Evolutionary conservation across 495 filamentous ascomycete genomes (phyloP), one percentile per base, ranked within the genome.

Genomic region (Trichoderma parareesei): DNA sequence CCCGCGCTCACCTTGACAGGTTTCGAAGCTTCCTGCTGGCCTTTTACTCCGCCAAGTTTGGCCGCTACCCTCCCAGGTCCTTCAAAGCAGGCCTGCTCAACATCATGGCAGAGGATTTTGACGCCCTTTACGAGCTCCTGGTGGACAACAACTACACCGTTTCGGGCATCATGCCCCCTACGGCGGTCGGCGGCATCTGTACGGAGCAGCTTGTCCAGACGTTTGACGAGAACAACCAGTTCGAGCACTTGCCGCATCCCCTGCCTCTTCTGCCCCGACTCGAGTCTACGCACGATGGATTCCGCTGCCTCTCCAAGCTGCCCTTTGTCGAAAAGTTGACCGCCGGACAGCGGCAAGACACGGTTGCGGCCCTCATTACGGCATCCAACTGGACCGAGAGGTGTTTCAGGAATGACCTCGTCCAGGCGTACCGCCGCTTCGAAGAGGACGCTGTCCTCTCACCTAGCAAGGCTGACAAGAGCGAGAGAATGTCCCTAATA

Each of bases 51-150:
- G 76, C 75, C 16, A 85, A 82, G 66, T 81, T 86, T 55, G 86
- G 87, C 4, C 86, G 84, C 70, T 90, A 87, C 71, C 87, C 87
- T 1, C 87, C 87, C 4, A 71, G 73, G 4, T 71, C 71, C 0
- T 85, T 85, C 65, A 77, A 82, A n/a, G 79, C 80, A 65, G 69
- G 76, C 4, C 70, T 84, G 3, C 84, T 81, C 68, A 72, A 68
- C 35, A 74, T 75, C 18, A 88, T 90, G 84, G 81, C 81, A 44
- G 70, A 76, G 27, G 87, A 90, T 64, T 86, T 90, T 66, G 79
- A 82, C 37, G 79, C 78, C 27, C 76, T 90, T 0, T 88, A 87
- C 68, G 79, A 84, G 44, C 84, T 82, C 62, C 77, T 90, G 14
- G 84, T 83, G 10, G 87, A 90, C 65, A 69, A 70, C 16, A 76